phyloP scores from a whole-genome alignment of 345 rosid species.

The Durio zibethinus region DNA sequence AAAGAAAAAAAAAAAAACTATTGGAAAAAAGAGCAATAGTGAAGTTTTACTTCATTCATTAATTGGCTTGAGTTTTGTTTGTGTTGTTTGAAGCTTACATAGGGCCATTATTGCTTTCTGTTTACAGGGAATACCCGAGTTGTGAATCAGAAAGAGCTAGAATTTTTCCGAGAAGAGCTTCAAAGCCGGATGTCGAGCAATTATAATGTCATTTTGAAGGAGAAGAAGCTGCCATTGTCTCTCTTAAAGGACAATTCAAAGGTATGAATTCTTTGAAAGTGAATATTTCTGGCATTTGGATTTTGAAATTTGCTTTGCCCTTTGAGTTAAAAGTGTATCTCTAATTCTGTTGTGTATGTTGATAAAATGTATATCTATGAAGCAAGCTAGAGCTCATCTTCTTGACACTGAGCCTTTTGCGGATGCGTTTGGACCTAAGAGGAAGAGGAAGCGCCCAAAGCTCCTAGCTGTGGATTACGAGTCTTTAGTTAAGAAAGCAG shows the following conservation, averaged over 20 bases:
- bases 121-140: too few relatives aligned
- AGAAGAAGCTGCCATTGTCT: constrained; percentile 59
- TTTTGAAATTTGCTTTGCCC: background rate
- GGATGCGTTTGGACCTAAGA: constrained; percentile 83
- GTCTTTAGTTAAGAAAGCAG: constrained; percentile 67
- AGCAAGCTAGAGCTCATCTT: too few relatives aligned
- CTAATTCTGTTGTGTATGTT: too few relatives aligned
- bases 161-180: constrained; percentile 70
- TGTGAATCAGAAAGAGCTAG: too few relatives aligned
- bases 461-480: constrained; percentile 82
- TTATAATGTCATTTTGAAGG: constrained; percentile 81
- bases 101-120: background rate
- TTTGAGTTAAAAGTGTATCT: background rate
- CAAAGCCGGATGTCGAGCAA: constrained; percentile 56
- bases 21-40: background rate
- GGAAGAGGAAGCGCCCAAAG: constrained; percentile 82
- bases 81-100: background rate
- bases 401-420: constrained; percentile 76
- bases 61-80: background rate
- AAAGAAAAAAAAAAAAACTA: background rate
- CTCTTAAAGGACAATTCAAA: constrained; percentile 17
- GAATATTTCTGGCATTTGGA: background rate
- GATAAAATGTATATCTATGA: too few relatives aligned
- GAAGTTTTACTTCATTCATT: background rate
- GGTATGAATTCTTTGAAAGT: constrained; percentile 33